Evolutionary conservation across 169 alveolate genomes (phyloP), one percentile per base, ranked within the genome.

Genomic region (Plasmodium relictum): DNA sequence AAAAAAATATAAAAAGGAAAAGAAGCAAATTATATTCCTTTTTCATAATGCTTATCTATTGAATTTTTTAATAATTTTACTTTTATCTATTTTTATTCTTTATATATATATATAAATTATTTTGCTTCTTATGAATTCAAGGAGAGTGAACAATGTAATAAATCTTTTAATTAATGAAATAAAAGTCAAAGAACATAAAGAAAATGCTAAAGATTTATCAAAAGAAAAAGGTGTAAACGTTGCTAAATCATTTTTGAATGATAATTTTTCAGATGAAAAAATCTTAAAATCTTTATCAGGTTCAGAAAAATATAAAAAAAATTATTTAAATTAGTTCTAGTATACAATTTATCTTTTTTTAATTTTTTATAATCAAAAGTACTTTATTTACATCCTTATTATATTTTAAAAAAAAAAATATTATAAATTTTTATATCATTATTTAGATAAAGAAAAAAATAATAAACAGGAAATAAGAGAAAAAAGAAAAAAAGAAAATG

Each of bases 121-220:
- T 73, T 59, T 54, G 9, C 54, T 52, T 71, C 90, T 62, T 41
- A 80, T 80, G 90, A 80, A 69, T 69, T 18, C 66, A 39, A 80
- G 68, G 31, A 61, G 45, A 63, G 73, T 69, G 68, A 80, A 80
- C 68, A 65, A 80, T 68, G 90, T 80, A 31, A 65, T 80, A 41
- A 80, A 71, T 44, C 90, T 80, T 69, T 58, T 80, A 72, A 80
- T 80, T 41, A 68, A 80, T 71, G 90, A 80, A 80, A 80, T 80
- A 68, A 80, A 80, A 68, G 26, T 72, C 24, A 80, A 66, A 45
- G 90, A 80, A 45, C 78, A 12, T 22, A 44, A 80, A 54, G 90
- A 68, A 66, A 80, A 45, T 59, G 62, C 83, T 24, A 52, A 52
- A 7, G 83, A 80, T 9, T 42, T 69, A 59, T 22, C 80, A 31